A percentile compares a stretch with the other conserved stretches of the same genome.
These are phyloP conservation scores for Chenopodium suecicum DNA, from an alignment of 148 eudicot species.

Conservation along the genomic window DNA sequence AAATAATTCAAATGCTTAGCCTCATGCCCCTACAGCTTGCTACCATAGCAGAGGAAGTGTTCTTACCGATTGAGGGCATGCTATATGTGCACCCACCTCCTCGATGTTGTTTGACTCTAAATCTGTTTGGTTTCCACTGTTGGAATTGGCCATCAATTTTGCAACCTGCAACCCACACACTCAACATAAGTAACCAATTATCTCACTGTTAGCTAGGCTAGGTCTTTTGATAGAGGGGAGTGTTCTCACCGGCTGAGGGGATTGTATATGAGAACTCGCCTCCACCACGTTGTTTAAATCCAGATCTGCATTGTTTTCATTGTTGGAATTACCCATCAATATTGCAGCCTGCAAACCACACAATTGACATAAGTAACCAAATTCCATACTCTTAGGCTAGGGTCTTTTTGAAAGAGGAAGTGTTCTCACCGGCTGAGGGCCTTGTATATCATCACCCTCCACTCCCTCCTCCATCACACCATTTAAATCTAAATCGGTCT, in stretches of 20 bases:
- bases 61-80: conserved; percentile 8
- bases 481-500: neutral
- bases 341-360: no score
- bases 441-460: neutral
- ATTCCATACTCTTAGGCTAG: no score
- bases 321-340: no score
- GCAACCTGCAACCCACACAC: conserved; percentile 17
- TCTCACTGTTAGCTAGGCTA: no score
- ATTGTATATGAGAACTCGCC: no score
- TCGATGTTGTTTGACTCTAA: neutral
- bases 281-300: no score
- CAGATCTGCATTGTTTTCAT: no score
- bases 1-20: neutral
- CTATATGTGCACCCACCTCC: conserved; percentile 2
- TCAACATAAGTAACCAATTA: no score
- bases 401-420: conserved; percentile 7
- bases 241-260: no score
- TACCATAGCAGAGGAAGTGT: conserved; percentile 31
- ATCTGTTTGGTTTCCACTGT: neutral
- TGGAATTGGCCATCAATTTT: neutral
- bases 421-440: conserved; percentile 21
- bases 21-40: neutral
- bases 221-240: no score
- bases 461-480: neutral
- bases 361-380: no score